Conservation (phyloP, 2,329 filamentous ascomycete species). For the Beauveria scarabaeidicola region DNA sequence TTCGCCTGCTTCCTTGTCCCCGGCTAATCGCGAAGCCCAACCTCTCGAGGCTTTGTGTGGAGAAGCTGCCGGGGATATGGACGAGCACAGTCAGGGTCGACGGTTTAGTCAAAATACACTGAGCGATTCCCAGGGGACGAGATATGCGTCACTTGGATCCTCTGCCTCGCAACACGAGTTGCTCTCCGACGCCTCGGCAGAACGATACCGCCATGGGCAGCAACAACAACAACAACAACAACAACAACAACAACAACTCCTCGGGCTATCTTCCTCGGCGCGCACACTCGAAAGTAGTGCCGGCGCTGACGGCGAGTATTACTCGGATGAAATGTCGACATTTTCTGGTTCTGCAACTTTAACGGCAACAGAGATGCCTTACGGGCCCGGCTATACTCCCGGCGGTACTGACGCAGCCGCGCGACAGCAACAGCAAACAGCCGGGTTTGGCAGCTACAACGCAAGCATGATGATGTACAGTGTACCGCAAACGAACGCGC, state of each 20-base stretch:
- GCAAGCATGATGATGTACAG: conserved; percentile 69
- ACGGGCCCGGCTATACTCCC: conserved; percentile 58
- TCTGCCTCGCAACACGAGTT: conserved; percentile 36
- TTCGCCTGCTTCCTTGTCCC: conserved; percentile 10
- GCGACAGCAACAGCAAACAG: conserved; percentile 39
- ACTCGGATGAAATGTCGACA: conserved; percentile 43
- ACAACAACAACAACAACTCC: conserved; percentile 19
- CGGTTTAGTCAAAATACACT: neutral
- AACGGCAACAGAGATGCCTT: conserved; percentile 44
- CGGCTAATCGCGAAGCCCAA: conserved; percentile 6
- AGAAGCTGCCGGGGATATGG: conserved; percentile 9
- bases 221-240: neutral
- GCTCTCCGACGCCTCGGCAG: conserved; percentile 25
- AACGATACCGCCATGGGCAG: conserved; percentile 41
- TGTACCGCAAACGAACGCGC: conserved; percentile 55
- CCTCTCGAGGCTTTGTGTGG: conserved; percentile 1
- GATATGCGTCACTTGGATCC: conserved; percentile 39
- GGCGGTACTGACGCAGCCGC: conserved; percentile 30
- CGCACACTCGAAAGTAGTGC: conserved; percentile 45
- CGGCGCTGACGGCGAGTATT: conserved; percentile 51
- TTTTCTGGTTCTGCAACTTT: conserved; percentile 48
- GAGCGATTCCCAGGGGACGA: conserved; percentile 24
- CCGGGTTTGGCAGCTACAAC: conserved; percentile 50
- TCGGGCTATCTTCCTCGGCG: conserved; percentile 39
- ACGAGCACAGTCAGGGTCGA: neutral